Evolutionary conservation across 306 rosid genomes (phyloP).

Genomic region (Hylodesmum podocarpum): DNA sequence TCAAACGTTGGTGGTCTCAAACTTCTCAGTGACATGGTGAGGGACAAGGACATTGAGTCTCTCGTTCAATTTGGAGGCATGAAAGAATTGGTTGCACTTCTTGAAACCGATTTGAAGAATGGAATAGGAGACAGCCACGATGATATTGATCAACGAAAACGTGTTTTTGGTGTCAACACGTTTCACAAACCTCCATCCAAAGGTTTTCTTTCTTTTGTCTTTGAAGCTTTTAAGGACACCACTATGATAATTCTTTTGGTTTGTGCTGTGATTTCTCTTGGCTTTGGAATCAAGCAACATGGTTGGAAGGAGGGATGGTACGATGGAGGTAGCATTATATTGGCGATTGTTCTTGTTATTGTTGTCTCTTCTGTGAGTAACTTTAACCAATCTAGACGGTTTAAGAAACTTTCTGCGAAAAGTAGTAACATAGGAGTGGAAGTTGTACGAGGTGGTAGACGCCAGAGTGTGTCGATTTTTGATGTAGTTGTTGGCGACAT

Average conservation of each 20-base stretch:
- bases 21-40: neutral
- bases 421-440: neutral
- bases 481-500: neutral
- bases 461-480: neutral
- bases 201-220: neutral
- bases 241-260: neutral
- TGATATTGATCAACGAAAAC: neutral
- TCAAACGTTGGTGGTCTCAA: neutral
- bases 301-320: neutral
- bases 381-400: neutral
- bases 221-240: neutral
- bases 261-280: neutral
- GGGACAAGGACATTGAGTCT: neutral
- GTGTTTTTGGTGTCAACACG: neutral
- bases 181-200: neutral
- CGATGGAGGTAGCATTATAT: neutral
- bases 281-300: neutral
- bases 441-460: neutral
- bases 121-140: neutral
- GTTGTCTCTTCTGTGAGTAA: constrained; percentile 3
- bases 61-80: neutral
- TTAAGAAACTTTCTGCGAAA: neutral
- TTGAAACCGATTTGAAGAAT: neutral
- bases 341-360: neutral
- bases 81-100: neutral